Percentiles rank a stretch among this genome's conserved stretches.
Conservation (phyloP, 148 eudicot genomes). For the Rhododendron simsii region DNA sequence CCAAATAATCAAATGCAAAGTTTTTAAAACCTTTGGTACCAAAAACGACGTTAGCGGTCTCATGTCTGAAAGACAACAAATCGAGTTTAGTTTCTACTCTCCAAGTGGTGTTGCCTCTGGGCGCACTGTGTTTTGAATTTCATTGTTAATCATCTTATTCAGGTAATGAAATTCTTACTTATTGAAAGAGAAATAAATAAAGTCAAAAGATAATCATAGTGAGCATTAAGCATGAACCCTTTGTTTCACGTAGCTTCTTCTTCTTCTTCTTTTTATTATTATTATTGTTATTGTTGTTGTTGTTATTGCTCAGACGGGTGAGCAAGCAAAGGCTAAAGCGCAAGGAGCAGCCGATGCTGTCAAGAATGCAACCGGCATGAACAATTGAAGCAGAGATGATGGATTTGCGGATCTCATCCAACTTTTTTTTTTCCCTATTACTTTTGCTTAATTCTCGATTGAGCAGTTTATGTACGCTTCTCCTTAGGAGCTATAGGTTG, state of each 20-base stretch:
- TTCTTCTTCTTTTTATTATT: too few relatives aligned
- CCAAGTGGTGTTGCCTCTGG: not conserved
- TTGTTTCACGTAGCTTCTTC: not conserved
- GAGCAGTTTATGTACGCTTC: not conserved
- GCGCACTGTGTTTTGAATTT: too few relatives aligned
- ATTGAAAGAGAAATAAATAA: too few relatives aligned
- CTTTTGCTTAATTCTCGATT: not conserved
- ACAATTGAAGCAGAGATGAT: conserved; percentile 26
- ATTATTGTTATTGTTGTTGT: not conserved
- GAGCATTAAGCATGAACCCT: not conserved
- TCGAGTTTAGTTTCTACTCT: not conserved
- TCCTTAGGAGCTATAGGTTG: not conserved
- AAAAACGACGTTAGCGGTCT: not conserved
- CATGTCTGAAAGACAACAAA: not conserved
- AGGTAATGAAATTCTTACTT: too few relatives aligned
- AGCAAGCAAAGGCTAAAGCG: conserved; percentile 50
- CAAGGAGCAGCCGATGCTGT: conserved; percentile 50
- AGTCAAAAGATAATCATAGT: not conserved
- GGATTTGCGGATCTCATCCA: not conserved
- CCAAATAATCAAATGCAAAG: not conserved
- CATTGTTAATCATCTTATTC: too few relatives aligned
- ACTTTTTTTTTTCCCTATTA: not conserved
- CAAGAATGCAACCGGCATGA: conserved; percentile 59
- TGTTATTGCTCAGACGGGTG: conserved; percentile 40
- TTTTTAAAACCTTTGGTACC: not conserved